Conservation (phyloP, 169 alveolate species). For the Blepharisma undulans region DNA sequence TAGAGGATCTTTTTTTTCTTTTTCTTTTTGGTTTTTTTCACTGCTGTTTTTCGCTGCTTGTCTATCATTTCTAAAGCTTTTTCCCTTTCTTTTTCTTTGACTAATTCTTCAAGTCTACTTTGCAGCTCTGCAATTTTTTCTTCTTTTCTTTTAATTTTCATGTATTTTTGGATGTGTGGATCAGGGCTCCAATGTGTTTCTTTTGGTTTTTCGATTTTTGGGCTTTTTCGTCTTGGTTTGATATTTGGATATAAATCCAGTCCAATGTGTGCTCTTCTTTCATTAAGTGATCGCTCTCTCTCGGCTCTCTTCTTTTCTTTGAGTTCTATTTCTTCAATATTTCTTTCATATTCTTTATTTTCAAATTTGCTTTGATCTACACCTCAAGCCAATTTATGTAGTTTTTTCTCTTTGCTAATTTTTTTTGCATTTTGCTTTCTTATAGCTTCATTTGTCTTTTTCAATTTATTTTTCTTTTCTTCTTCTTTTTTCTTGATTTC, state of each 20-base stretch:
- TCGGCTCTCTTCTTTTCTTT: not conserved
- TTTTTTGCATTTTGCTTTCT: not conserved
- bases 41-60: not conserved
- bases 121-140: not conserved
- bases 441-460: not conserved
- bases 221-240: not conserved
- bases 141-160: not conserved
- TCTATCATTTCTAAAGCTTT: not conserved
- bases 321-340: not conserved
- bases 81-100: constrained; percentile 1
- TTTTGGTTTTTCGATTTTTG: not conserved
- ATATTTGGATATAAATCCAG: not conserved
- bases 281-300: not conserved
- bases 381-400: not conserved
- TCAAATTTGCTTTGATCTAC: constrained; percentile 1
- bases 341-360: not conserved
- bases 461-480: not conserved
- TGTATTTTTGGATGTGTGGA: not conserved
- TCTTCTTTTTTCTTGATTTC: not conserved
- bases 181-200: not conserved
- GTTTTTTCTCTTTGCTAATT: not conserved
- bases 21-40: not conserved
- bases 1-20: not conserved
- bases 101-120: not conserved
- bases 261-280: not conserved